Evolutionary conservation across 306 rosid species (phyloP), one percentile per base, ranked within the genome.

Genomic region (Cucumis hystrix): DNA sequence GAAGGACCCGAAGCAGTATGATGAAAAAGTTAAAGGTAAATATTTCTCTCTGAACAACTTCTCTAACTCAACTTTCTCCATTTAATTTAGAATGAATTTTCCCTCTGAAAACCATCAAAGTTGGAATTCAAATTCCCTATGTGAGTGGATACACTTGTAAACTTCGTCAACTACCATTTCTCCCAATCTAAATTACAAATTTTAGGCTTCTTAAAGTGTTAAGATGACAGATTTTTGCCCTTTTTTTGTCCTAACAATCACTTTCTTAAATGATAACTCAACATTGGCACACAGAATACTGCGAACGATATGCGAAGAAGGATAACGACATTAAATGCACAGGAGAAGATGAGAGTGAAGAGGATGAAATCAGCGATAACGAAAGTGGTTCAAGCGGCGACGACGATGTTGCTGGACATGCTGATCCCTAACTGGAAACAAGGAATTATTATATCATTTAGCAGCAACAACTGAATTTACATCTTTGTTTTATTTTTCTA

Each of bases 1-100:
- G 97, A 96, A 96, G 90, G 98, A 96, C 75, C 88, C 83, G 39
- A 91, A 91, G 83, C 82, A 85, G 67, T 96, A 96, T 76, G 98
- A 92, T 80, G 90, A 96, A 79, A 96, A 96, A 88, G 98, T 96
- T 80, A 96, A 91, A 92, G 99, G 99, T 92, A 49, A 28, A 20
- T 21, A 28, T 51, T 25, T 51, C 30, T 51, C 25, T 10, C 8
- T 23, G 57, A 40, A n/a, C 55, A 41, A 41, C 74, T 67, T 67
- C 20, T 67, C 54, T 41, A 20, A 67, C n/a, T 52, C 52, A 67
- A 41, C 54, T 20, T 67, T 41, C 54, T 67, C 18, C 55, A 67
- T 40, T 10, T 20, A 67, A 41, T n/a, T 64, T 18, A 10, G 12
- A 66, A 67, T 64, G 71, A 37, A 7, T 9, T 37, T 63, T 16